These are phyloP conservation scores for Pseudogymnoascus pannorum DNA, from an alignment of 2,329 filamentous ascomycete genomes.

Conservation along the genomic window DNA sequence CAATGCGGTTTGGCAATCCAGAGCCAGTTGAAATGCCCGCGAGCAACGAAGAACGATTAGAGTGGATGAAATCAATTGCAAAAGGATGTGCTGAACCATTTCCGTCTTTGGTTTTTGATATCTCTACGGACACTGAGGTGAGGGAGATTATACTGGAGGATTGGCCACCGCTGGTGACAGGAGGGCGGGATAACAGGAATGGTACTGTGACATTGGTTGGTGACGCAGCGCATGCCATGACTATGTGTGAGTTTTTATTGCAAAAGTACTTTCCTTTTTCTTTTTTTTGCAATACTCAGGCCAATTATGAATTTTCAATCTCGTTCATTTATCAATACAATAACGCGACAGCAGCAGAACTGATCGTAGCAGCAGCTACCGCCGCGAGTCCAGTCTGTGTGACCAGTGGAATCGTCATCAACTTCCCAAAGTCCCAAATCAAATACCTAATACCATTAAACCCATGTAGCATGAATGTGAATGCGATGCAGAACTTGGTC, in stretches of 20 bases:
- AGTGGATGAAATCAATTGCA: constrained; percentile 29
- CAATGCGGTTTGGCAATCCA: constrained; percentile 23
- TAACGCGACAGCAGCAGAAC: no score
- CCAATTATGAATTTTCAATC: no score
- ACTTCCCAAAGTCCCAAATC: constrained; percentile 46
- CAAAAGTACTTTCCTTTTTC: constrained; percentile 23
- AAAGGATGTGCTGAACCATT: constrained; percentile 31
- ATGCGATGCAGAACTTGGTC: constrained; percentile 48
- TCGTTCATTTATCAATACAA: no score
- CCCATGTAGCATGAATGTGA: constrained; percentile 57
- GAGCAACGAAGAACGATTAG: constrained; percentile 26
- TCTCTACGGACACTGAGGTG: constrained; percentile 30
- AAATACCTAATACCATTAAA: constrained; percentile 61
- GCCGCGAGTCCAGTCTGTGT: no score
- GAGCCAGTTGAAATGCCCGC: constrained; percentile 28
- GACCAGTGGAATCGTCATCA: no score
- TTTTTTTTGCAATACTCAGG: no score
- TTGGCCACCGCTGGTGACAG: constrained; percentile 29
- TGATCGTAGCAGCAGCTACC: no score
- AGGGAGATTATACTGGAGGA: constrained; percentile 31
- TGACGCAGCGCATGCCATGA: constrained; percentile 42
- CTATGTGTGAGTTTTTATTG: constrained; percentile 39
- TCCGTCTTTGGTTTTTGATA: constrained; percentile 25
- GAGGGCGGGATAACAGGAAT: constrained; percentile 22
- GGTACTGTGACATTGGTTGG: constrained; percentile 35